Percentiles rank a stretch among this genome's conserved stretches.
These are phyloP conservation scores for Agrocybe praecox DNA, from an alignment of 768 basidiomycete genomes.

Conservation along the genomic window DNA sequence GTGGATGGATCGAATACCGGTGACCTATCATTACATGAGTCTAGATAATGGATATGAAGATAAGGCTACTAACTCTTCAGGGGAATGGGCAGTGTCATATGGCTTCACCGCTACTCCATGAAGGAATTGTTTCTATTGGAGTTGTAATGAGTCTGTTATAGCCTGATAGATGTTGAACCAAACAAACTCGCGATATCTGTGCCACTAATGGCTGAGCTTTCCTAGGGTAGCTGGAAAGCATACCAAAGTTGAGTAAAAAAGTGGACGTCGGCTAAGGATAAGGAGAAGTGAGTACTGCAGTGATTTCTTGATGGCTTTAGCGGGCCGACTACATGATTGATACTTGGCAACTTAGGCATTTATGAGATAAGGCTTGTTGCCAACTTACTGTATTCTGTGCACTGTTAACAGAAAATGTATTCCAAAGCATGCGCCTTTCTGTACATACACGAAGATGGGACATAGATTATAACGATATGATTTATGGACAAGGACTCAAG, in stretches of 20 bases:
- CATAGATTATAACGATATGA: no score
- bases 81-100: background rate
- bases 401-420: no score
- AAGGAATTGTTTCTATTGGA: background rate
- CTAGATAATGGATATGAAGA: background rate
- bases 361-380: no score
- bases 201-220: background rate
- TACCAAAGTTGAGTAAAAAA: background rate
- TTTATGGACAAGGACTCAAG: no score
- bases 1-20: constrained; percentile 70
- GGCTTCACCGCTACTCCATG: background rate
- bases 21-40: constrained; percentile 37
- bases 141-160: background rate
- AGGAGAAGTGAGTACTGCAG: background rate
- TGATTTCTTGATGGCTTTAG: no score
- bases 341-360: no score
- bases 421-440: no score
- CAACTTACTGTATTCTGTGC: no score
- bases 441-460: no score
- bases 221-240: background rate
- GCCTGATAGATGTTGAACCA: background rate
- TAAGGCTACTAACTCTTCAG: constrained; percentile 21
- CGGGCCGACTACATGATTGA: no score
- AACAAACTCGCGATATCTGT: background rate
- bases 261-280: background rate